Evolutionary conservation across 148 eudicot species (phyloP).

Genomic region (Arctostaphylos glauca): DNA sequence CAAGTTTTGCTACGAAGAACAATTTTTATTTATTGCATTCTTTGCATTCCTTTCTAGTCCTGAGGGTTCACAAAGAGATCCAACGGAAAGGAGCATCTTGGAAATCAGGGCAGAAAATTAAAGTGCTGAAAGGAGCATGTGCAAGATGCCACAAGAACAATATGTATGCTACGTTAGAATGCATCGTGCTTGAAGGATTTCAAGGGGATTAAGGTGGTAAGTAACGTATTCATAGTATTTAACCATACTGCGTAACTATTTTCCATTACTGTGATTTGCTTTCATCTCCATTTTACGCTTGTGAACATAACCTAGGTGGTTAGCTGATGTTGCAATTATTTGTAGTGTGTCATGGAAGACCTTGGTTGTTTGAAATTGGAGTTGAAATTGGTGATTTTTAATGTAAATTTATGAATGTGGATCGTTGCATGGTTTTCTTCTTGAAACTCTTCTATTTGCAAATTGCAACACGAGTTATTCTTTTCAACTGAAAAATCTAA

Average conservation of each 20-base stretch:
- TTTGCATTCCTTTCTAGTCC: conserved; percentile 39
- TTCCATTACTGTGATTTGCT: too few relatives aligned
- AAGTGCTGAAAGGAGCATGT: conserved; percentile 70
- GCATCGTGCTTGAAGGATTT: too few relatives aligned
- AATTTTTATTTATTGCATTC: conserved; percentile 7
- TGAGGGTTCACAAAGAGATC: conserved; percentile 56
- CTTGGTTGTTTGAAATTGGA: not conserved
- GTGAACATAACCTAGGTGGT: too few relatives aligned
- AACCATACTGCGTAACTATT: too few relatives aligned
- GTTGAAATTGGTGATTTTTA: not conserved
- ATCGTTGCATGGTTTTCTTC: not conserved
- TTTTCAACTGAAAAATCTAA: not conserved
- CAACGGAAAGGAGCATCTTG: conserved; percentile 50
- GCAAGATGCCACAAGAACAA: conserved; percentile 37
- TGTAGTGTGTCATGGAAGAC: not conserved
- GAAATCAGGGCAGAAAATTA: conserved; percentile 63
- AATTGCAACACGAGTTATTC: not conserved
- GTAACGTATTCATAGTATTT: too few relatives aligned
- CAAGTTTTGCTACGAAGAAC: too few relatives aligned
- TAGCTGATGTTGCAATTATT: too few relatives aligned
- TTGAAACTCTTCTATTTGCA: not conserved
- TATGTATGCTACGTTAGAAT: too few relatives aligned
- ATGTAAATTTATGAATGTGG: not conserved
- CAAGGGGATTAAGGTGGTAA: too few relatives aligned
- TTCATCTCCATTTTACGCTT: too few relatives aligned